Evolutionary conservation across 2,329 filamentous ascomycete species (phyloP).

Genomic region (Trichophyton schoenleinii): DNA sequence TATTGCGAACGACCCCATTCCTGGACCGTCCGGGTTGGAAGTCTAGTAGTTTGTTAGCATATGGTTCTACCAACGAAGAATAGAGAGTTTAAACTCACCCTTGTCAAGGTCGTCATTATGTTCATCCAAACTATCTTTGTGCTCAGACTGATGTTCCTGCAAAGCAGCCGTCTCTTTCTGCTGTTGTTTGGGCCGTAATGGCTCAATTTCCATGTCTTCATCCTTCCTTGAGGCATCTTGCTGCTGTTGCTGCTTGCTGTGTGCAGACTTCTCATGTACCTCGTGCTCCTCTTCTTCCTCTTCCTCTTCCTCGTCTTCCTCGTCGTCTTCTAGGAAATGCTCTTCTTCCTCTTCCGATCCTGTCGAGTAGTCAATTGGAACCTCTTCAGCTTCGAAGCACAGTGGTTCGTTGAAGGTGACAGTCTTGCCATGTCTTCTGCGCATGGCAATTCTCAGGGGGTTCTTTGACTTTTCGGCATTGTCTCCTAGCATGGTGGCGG

Average conservation of each 20-base stretch:
- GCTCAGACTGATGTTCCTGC: neutral
- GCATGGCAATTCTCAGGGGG: constrained; percentile 70
- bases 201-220: constrained; percentile 33
- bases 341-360: constrained; percentile 51
- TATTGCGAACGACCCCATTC: constrained; percentile 79
- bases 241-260: constrained; percentile 13
- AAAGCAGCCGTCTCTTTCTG: constrained; percentile 21
- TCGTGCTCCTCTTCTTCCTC: constrained; percentile 15
- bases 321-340: constrained; percentile 30
- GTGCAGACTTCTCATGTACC: neutral
- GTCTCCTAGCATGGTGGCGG: constrained; percentile 58
- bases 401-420: constrained; percentile 77
- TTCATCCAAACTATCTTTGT: neutral
- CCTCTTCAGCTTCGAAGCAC: constrained; percentile 76
- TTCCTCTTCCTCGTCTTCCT: constrained; percentile 22
- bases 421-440: constrained; percentile 67
- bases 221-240: constrained; percentile 21
- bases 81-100: neutral
- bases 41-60: neutral
- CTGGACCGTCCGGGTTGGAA: constrained; percentile 44
- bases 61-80: neutral
- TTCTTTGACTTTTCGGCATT: constrained; percentile 70
- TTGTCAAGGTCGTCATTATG: neutral
- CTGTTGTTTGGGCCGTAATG: constrained; percentile 33
- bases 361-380: constrained; percentile 63